A percentile compares a stretch with the other conserved stretches of the same genome.
Evolutionary conservation across 768 basidiomycete species (phyloP).

Genomic region (Suillus subluteus): DNA sequence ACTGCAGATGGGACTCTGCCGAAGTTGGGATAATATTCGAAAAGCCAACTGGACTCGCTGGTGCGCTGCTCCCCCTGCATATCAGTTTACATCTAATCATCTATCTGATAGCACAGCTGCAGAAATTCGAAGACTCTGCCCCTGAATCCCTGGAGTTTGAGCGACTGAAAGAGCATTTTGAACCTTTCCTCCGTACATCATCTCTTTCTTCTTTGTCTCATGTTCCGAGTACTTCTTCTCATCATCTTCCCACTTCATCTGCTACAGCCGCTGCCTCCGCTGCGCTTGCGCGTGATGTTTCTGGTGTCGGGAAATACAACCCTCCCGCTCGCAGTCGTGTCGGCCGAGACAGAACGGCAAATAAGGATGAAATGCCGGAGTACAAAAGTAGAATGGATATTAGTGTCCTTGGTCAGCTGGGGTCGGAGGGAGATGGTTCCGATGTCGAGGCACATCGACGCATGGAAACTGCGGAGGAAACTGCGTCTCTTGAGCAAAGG

Average conservation of each 20-base stretch:
- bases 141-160: slow-evolving; percentile 91
- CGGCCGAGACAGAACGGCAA: slow-evolving; percentile 63
- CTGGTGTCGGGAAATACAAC: slow-evolving; percentile 80
- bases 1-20: slow-evolving; percentile 94
- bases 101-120: slow-evolving; percentile 74
- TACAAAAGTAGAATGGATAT: slow-evolving; percentile 76
- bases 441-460: slow-evolving; percentile 74
- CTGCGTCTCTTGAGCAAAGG: slow-evolving; percentile 75
- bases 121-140: slow-evolving; percentile 86
- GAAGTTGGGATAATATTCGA: slow-evolving; percentile 93
- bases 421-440: slow-evolving; percentile 63
- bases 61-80: slow-evolving; percentile 45
- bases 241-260: slow-evolving; percentile 76
- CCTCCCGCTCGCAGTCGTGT: slow-evolving; percentile 52
- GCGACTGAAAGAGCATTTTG: slow-evolving; percentile 94
- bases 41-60: slow-evolving; percentile 93
- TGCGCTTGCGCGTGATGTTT: slow-evolving; percentile 85
- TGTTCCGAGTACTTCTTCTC: slow-evolving; percentile 55
- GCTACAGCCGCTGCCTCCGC: slow-evolving; percentile 90
- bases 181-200: slow-evolving; percentile 88
- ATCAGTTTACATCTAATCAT: slow-evolving; percentile 8
- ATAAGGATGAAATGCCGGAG: slow-evolving; percentile 78
- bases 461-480: slow-evolving; percentile 61
- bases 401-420: slow-evolving; percentile 52
- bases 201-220: slow-evolving; percentile 70